Base-by-base conservation (phyloP, 2,329 filamentous ascomycete species). In the Colletotrichum noveboracense region DNA sequence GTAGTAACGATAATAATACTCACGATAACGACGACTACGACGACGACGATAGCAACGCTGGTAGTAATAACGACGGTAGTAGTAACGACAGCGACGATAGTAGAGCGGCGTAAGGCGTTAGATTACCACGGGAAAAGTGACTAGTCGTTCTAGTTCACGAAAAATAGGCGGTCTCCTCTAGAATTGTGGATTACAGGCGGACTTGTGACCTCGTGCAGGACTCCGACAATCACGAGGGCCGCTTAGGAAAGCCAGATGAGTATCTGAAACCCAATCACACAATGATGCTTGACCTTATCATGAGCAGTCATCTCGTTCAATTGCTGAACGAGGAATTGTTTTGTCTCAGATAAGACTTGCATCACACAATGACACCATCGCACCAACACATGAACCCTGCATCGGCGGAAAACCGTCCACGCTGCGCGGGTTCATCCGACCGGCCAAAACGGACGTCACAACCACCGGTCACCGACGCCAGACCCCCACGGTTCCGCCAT, bases 401-500 rank as follows among this genome's bases (percentile, higher is more conserved):
- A 21, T 52, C 43, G 43, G 43, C n/a, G 10, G n/a, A 28, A 48
- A 66, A 26, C 26, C 14, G 24, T 58, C 55, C 55, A 12, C 8
- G 26, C 55, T 26, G 60, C 43, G 61, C 24, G 24, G 62, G 26
- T 66, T 38, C 10, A 13, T 48, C 55, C 28, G 28, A 52, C 55
- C 66, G 71, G 56, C 30, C 56, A 52, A 21, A 69, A 34, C 36
- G 70, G 62, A 67, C 34, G n/a, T 55, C 55, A 36, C 28, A 8
- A 71, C 16, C 16, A 36, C 65, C 64, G 64, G 28, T 7, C 30
- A 43, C 70, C 65, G 70, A 72, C 13, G 8, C 7, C 6, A 61
- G 16, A 24, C 21, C 36, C 64, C 26, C 43, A 52, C 10, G 14
- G 12, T 34, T 36, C n/a, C 8, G 16, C n/a, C 9, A 24, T 2